Base-by-base conservation (phyloP, 2,329 filamentous ascomycete species). In the Dactylonectria estremocensis region DNA sequence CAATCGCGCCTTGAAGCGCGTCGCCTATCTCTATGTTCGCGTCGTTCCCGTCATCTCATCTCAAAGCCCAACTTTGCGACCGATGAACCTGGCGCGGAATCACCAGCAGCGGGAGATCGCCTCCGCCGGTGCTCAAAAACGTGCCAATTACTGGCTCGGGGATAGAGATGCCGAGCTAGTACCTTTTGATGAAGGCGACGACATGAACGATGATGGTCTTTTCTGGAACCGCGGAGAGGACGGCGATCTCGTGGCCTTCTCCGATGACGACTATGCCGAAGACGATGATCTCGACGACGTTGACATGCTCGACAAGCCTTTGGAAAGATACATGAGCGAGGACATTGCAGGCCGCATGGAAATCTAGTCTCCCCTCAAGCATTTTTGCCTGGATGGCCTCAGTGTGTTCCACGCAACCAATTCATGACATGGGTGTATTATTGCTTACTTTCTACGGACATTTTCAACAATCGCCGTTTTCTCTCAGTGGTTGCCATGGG, bases 21-120 rank as follows among this genome's bases (percentile, higher is more conserved):
- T 99, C 18, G 95, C 94, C 68, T 99, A 99, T 79, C 84, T 99
- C 52, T 97, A 98, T 77, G 89, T 98, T 52, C 92, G 95, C 68
- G 95, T 94, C n/a, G 90, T 98, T 52, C 95, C 90, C 66, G 92
- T 92, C 73, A 91, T 93, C 77, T 93, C 85, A 71, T 86, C 86
- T 3, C 90, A 86, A 79, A 91, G 87, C 68, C 92, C 87, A 52
- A 81, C 81, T 24, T 76, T 85, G 55, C 77, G 80, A 20, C 81
- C 83, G 16, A 75, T 71, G 35, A 77, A 76, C 56, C 64, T 77
- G 24, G 76, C 71, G 48, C 74, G 71, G n/a, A 75, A 72, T 46
- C 76, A 77, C 50, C 69, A 75, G 52, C 66, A 72, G 59, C 68
- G 64, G 24, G 76, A 72, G 20, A 66, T 82, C 45, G 80, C 81